Evolutionary conservation across 2,329 filamentous ascomycete genomes (phyloP).

Genomic region (Ascochyta rabiei): DNA sequence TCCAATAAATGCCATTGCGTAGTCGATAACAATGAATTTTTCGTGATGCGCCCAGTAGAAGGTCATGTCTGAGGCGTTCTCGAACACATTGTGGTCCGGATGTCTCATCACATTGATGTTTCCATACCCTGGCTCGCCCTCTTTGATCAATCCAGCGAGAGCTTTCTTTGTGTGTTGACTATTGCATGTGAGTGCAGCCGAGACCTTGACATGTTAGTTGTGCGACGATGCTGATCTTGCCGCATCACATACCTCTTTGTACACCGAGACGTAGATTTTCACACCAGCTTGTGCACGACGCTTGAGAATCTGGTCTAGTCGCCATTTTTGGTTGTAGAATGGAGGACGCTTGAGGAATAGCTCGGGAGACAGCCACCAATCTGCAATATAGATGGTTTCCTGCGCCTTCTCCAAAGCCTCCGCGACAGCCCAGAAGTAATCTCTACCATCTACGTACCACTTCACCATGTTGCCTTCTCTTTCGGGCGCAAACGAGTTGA

Average conservation of each 20-base stretch:
- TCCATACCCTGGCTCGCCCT: constrained; percentile 79
- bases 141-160: constrained; percentile 78
- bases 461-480: constrained; percentile 85
- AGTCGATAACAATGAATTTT: constrained; percentile 96
- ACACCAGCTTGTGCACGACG: constrained; percentile 88
- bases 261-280: constrained; percentile 91
- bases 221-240: too few relatives aligned
- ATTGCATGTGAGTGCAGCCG: constrained; percentile 77
- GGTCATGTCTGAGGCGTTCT: constrained; percentile 94
- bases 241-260: constrained; percentile 69
- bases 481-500: constrained; percentile 88
- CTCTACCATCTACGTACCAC: constrained; percentile 95
- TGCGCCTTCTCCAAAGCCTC: constrained; percentile 86
- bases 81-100: constrained; percentile 92
- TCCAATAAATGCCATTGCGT: constrained; percentile 87
- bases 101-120: constrained; percentile 92
- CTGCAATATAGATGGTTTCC: constrained; percentile 92
- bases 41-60: constrained; percentile 99
- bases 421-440: constrained; percentile 95
- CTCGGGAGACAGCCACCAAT: constrained; percentile 96
- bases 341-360: constrained; percentile 85
- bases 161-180: constrained; percentile 91
- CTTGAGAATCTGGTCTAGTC: constrained; percentile 86
- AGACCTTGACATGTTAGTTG: constrained; percentile 33
- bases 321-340: constrained; percentile 80